Conservation (phyloP, 31 red algal species). For the Odonthalia washingtoniensis region DNA sequence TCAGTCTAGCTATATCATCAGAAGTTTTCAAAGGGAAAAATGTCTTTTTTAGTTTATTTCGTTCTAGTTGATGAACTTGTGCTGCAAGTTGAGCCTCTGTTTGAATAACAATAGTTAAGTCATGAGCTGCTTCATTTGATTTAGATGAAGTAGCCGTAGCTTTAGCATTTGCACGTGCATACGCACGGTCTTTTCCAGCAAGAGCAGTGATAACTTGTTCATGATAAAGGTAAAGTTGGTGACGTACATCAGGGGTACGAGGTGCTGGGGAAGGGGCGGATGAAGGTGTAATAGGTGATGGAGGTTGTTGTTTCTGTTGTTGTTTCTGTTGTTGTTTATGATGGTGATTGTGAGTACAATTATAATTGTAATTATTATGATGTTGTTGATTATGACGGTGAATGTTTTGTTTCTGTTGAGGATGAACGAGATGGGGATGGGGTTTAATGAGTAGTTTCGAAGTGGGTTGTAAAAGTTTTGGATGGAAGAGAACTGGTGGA, state of each 20-base stretch:
- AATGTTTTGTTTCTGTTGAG: too few species aligned
- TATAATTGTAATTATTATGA: too few species aligned
- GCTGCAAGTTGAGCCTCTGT: background rate
- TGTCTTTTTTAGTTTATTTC: background rate
- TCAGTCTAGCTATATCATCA: background rate
- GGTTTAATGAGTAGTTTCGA: too few species aligned
- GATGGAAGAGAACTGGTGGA: too few species aligned
- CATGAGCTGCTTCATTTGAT: background rate
- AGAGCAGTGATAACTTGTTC: background rate
- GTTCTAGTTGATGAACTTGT: background rate
- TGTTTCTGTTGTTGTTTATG: too few species aligned
- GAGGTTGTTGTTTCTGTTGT: too few species aligned
- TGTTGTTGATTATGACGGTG: too few species aligned
- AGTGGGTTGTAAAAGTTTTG: too few species aligned
- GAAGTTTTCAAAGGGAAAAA: background rate
- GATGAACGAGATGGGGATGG: too few species aligned
- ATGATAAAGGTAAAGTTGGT: background rate
- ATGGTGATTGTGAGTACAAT: too few species aligned
- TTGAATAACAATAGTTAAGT: background rate
- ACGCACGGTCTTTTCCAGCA: background rate
- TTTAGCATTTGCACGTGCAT: background rate
- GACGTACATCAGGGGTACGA: background rate
- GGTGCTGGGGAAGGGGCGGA: background rate
- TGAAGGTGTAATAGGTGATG: too few species aligned
- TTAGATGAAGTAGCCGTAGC: background rate